A percentile compares a stretch with the other conserved stretches of the same genome.
Evolutionary conservation across 371 early-diverging fungal genomes (phyloP).

Genomic region (Haplosporangium sp.): DNA sequence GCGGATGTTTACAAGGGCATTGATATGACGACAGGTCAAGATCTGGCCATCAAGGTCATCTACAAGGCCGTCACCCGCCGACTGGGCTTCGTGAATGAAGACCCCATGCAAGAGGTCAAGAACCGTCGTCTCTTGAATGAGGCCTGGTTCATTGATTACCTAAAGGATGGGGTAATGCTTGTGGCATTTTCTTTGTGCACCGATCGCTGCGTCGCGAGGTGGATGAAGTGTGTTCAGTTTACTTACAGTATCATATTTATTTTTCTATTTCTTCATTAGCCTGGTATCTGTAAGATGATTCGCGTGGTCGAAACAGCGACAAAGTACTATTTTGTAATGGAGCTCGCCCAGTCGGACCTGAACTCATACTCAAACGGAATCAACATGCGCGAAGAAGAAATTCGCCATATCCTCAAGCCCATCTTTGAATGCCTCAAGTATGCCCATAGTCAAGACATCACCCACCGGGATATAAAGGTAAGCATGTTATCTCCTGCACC

Average conservation of each 20-base stretch:
- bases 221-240: too few species aligned
- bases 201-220: too few species aligned
- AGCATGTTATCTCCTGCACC: too few species aligned
- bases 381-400: slow-evolving; percentile 54
- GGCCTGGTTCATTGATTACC: slow-evolving; percentile 51
- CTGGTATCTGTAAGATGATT: slow-evolving; percentile 48
- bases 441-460: slow-evolving; percentile 43
- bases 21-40: slow-evolving; percentile 46
- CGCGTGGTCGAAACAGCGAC: slow-evolving; percentile 52
- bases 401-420: slow-evolving; percentile 45
- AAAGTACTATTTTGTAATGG: slow-evolving; percentile 55
- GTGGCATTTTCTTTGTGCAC: neutral
- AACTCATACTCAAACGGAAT: slow-evolving; percentile 54
- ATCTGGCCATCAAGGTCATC: slow-evolving; percentile 53
- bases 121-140: slow-evolving; percentile 45
- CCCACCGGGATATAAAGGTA: slow-evolving; percentile 56
- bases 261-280: slow-evolving; percentile 11
- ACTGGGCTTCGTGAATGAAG: slow-evolving; percentile 44
- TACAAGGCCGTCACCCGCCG: slow-evolving; percentile 49
- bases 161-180: slow-evolving; percentile 49
- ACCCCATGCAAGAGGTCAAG: slow-evolving; percentile 48
- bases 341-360: slow-evolving; percentile 48
- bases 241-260: neutral
- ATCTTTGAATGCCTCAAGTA: slow-evolving; percentile 54
- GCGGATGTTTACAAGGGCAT: slow-evolving; percentile 53